Conservation (phyloP, 2,329 filamentous ascomycete species). For the Gyromitra esculenta region DNA sequence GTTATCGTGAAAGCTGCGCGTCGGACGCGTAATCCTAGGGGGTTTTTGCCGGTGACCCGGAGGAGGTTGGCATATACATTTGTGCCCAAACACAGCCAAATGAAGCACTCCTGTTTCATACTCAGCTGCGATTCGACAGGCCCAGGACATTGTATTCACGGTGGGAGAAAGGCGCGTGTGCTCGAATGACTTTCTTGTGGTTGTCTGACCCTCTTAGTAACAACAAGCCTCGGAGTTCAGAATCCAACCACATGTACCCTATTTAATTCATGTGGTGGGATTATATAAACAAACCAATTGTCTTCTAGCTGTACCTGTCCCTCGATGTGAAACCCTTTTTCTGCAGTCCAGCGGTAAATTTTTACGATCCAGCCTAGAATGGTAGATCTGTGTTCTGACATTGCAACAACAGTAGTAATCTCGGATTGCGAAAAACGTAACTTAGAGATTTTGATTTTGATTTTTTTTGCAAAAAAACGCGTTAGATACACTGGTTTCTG, state of each 20-base stretch:
- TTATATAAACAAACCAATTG: neutral
- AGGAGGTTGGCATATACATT: neutral
- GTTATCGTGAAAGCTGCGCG: slow-evolving; percentile 21
- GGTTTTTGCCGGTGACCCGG: slow-evolving; percentile 28
- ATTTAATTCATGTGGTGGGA: too few species aligned
- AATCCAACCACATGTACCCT: too few species aligned
- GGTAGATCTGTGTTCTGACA: neutral
- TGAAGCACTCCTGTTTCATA: slow-evolving; percentile 10
- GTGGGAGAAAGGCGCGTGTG: neutral
- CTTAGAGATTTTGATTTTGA: neutral
- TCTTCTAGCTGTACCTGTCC: neutral
- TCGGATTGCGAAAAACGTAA: neutral
- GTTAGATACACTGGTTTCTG: neutral
- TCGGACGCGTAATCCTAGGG: slow-evolving; percentile 26
- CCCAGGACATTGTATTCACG: neutral
- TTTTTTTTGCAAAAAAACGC: neutral
- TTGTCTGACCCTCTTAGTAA: neutral
- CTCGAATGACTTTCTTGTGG: neutral
- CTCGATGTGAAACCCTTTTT: neutral
- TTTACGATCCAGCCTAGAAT: neutral
- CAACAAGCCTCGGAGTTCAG: neutral
- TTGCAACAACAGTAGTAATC: neutral
- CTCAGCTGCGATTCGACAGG: neutral
- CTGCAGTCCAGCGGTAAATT: neutral
- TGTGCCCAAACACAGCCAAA: neutral